phyloP scores from a whole-genome alignment of 768 basidiomycete genomes.

The Phlebiopsis flavidoalba region DNA sequence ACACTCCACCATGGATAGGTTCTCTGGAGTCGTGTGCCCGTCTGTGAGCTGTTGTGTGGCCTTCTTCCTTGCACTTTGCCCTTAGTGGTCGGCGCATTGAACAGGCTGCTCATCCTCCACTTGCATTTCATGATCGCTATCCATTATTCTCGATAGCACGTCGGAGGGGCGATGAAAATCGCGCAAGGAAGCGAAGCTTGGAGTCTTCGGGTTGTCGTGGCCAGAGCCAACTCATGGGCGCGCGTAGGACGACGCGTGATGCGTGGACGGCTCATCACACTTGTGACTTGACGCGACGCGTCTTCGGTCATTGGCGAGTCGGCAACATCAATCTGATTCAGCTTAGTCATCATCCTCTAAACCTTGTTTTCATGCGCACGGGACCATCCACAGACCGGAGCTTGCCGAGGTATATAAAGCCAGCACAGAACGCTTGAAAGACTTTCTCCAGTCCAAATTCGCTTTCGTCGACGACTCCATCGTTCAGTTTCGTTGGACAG shows the following conservation, averaged over 20 bases:
- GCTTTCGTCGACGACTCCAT: constrained; percentile 93
- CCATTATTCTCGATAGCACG: constrained; percentile 32
- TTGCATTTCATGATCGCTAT: constrained; percentile 50
- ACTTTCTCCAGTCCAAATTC: constrained; percentile 35
- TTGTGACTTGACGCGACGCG: constrained; percentile 13
- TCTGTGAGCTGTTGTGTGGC: constrained; percentile 40
- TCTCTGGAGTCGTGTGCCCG: constrained; percentile 38
- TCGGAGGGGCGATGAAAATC: background rate
- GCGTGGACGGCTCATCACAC: background rate
- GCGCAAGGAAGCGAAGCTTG: constrained; percentile 1
- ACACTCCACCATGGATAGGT: constrained; percentile 77
- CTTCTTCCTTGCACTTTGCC: constrained; percentile 62
- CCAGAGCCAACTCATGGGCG: constrained; percentile 11
- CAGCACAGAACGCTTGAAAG: constrained; percentile 11
- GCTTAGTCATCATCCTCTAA: constrained; percentile 12
- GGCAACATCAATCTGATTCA: constrained; percentile 9
- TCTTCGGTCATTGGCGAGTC: constrained; percentile 14
- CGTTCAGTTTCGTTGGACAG: constrained; percentile 87
- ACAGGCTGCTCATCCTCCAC: constrained; percentile 41
- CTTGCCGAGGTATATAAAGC: constrained; percentile 13
- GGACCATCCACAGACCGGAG: constrained; percentile 34
- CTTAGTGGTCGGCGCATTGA: constrained; percentile 19
- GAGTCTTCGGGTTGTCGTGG: constrained; percentile 4
- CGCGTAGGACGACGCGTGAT: constrained; percentile 12
- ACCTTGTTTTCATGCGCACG: constrained; percentile 33